These are phyloP conservation scores for Pittosporum tobira DNA, from an alignment of 129 eudicot species.

Conservation along the genomic window DNA sequence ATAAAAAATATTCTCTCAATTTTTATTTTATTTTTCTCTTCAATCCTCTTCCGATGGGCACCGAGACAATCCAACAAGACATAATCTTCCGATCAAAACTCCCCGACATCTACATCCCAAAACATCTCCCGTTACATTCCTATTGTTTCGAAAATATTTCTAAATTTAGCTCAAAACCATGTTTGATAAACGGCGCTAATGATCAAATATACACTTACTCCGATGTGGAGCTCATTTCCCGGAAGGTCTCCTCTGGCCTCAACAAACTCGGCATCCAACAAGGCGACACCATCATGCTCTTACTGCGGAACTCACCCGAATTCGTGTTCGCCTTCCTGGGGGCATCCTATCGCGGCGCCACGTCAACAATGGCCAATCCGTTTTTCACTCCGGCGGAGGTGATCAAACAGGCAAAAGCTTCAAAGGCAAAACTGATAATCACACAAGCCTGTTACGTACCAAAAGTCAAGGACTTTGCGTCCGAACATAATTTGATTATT, in stretches of 20 bases:
- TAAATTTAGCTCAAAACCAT: slow-evolving; percentile 34
- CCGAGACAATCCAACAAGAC: slow-evolving; percentile 23
- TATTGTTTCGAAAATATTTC: slow-evolving; percentile 76
- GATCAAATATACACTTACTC: slow-evolving; percentile 50
- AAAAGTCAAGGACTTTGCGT: slow-evolving; percentile 45
- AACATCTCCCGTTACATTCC: slow-evolving; percentile 23
- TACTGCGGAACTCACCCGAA: slow-evolving; percentile 72
- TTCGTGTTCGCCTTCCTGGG: slow-evolving; percentile 74
- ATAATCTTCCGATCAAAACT: slow-evolving; percentile 58
- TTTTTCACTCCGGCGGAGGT: slow-evolving; percentile 65
- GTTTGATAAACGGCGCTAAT: slow-evolving; percentile 66
- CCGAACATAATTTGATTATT: slow-evolving; percentile 24
- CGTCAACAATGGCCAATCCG: slow-evolving; percentile 86
- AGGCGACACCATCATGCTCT: slow-evolving; percentile 68
- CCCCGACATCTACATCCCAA: slow-evolving; percentile 24
- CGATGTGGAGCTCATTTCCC: slow-evolving; percentile 59
- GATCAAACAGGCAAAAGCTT: slow-evolving; percentile 71
- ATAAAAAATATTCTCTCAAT: not conserved
- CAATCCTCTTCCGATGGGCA: slow-evolving; percentile 19
- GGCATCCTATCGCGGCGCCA: slow-evolving; percentile 72
- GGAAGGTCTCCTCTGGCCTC: slow-evolving; percentile 51
- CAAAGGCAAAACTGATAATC: slow-evolving; percentile 53
- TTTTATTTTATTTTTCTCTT: not conserved
- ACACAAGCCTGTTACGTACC: slow-evolving; percentile 56
- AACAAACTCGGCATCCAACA: slow-evolving; percentile 40